Base-by-base conservation (phyloP, 1,284 basidiomycete genomes). In the Trichosporon inkin region DNA sequence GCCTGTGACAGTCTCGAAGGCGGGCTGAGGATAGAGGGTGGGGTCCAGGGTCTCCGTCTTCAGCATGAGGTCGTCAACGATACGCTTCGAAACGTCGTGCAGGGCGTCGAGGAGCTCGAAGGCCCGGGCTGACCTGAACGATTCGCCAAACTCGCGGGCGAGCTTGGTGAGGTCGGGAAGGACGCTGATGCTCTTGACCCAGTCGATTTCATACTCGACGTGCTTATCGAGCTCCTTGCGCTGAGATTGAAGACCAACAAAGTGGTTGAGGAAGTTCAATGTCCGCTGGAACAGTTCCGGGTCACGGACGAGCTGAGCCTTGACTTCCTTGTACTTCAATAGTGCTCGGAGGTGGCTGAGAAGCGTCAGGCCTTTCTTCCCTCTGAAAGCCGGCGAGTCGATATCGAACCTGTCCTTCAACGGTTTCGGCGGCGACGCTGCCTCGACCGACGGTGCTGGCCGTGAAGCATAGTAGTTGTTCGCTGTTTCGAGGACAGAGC, bases 181-280 rank as follows among this genome's bases (percentile, higher is more conserved):
- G 32, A 94, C 87, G 68, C 92, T 92, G 79, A 96, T 96, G 10
- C 94, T 89, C 69, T 87, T 89, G 63, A 94, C 90, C 91, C 92
- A 96, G 32, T 97, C 94, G 35, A 88, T 88, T 78, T 97, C 94
- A 77, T 90, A 97, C 75, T 96, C 92, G 68, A 96, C 86, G 69
- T 97, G 94, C 60, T 81, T 86, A 16, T 84, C 83, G 6, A 83
- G 85, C 10, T 89, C 90, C n/a, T 92, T 84, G 66, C 87, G 86
- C 74, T 92, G 92, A 0, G 91, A 87, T 70, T 94, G 92, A 69
- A 96, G 84, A 65, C 88, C 90, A 83, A 91, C 90, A 81, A 96
- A 96, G 47, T 94, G 81, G 67, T 87, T 85, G 73, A 91, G 88
- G 11, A 90, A 88, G 77, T 78, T 68, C 80, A 87, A 58, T 11